Evolutionary conservation across 805 yeast genomes (phyloP), one percentile per base, ranked within the genome.

Genomic region (Candida stauntonica): DNA sequence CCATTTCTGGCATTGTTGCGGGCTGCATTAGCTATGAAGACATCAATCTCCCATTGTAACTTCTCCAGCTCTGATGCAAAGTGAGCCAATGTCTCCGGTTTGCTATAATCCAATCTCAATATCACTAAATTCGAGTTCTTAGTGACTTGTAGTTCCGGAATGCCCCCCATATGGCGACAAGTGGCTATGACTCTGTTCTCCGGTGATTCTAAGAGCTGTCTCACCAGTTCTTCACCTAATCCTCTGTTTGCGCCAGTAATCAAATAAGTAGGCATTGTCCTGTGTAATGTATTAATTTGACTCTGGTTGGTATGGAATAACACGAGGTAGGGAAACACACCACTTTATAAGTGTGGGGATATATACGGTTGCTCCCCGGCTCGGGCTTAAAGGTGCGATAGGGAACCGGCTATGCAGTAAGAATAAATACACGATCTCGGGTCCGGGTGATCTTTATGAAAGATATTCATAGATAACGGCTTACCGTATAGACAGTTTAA

Each of bases 11-110:
- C 51, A 8, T 41, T 48, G 42, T 50, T 51, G 17, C 50, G 29
- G 8, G 63, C 68, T 7, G 66, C 66, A 45, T 64, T 65, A 17
- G 61, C 53, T 31, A 66, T 57, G 30, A 58, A 60, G 4, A 62
- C 58, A 46, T 65, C 69, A 38, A 65, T 58, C 1, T 46, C 50
- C 31, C 45, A 31, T 12, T 48, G 39, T n/a, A 54, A 27, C 20
- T 33, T 40, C 26, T 43, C 41, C 26, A 54, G 33, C 28, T 54
- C 59, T 7, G 38, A 33, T 1, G 47, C 35, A 5, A 54, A 27
- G 2, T 47, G 36, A 7, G 36, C 29, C 30, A 43, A 40, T 2
- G 47, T 33, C 12, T 50, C 46, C 0, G 37, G 33, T 15, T 48
- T 49, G 11, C 42, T 33, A 29, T 45, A 48, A 20, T 54, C 57